Base-by-base conservation (phyloP, 441 rosid genomes). In the Arabidopsis hybrid region DNA sequence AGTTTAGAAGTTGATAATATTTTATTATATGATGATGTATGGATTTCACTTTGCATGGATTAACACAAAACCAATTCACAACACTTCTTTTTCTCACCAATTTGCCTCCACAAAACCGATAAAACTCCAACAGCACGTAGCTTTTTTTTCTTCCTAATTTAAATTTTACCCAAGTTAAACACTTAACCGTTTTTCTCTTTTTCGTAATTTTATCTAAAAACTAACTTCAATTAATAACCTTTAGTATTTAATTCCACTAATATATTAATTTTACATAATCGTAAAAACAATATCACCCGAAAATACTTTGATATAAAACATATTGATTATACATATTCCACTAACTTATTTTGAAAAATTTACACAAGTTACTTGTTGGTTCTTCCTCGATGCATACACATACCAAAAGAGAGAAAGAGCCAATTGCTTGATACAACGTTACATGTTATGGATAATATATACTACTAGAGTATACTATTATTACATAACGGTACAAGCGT, bases 401-500 rank as follows among this genome's bases (percentile, higher is more conserved):
- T 38, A 71, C 17, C 13, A 51, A 60, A 60, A 5, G 13, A 46
- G 14, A 7, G n/a, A 9, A 38, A 18, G 17, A 59, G 29, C 18
- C 53, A 26, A 43, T 32, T 43, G 26, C 9, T 2, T 17, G 1
- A 50, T 8, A 49, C 50, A 58, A 67, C 62, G 47, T 67, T 59
- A 67, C 45, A 4, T 60, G 68, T 49, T 57, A 64, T 75, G 16
- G 10, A 60, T 60, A 32, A 14, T 9, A 49, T 21, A 21, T 36
- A 47, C 13, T 21, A 65, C 2, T 7, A 17, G 14, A 3, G 29
- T 11, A 46, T 5, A 13, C 8, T 21, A 49, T 11, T 14, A 71
- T 85, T 78, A 93, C 98, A 93, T 93, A 45, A 93, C 62, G 71
- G 95, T 85, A 72, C 98, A 93, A 7, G 98, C 93, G 76, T 89